Conservation (phyloP, 2,329 filamentous ascomycete genomes). For the Didymosphaeria variabile region DNA sequence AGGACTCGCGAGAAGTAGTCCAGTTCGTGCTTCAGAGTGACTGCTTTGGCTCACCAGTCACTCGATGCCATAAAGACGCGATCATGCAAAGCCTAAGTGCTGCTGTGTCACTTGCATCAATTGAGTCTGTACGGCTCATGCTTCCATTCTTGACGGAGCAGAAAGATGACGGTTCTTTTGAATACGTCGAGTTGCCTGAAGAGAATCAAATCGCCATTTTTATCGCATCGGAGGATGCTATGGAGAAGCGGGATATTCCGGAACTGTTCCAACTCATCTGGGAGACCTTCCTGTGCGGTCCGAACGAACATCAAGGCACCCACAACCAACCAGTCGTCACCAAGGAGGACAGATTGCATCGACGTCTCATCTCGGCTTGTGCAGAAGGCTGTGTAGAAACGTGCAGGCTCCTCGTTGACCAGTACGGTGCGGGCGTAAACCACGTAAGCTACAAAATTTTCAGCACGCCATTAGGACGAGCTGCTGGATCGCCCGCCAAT, state of each 20-base stretch:
- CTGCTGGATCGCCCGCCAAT: background rate
- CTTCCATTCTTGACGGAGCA: background rate
- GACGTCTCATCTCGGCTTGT: background rate
- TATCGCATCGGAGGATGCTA: background rate
- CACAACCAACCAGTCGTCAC: background rate
- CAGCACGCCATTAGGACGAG: background rate
- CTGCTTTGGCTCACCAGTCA: background rate
- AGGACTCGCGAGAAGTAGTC: background rate
- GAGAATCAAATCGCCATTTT: background rate
- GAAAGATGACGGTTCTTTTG: background rate
- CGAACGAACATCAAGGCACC: background rate
- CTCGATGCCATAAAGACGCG: background rate
- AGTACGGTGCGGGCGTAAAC: background rate
- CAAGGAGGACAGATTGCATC: background rate
- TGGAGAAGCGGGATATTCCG: background rate
- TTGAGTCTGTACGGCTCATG: background rate
- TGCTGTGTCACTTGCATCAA: background rate
- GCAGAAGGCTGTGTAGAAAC: background rate
- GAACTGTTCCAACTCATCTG: background rate
- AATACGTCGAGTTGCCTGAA: background rate
- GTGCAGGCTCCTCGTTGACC: background rate
- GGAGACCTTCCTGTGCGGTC: background rate
- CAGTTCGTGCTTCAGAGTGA: background rate
- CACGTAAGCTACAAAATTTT: background rate
- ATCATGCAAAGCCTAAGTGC: background rate